Evolutionary conservation across 2,329 filamentous ascomycete species (phyloP), one percentile per base, ranked within the genome.

Genomic region (Xylariaceae sp.): DNA sequence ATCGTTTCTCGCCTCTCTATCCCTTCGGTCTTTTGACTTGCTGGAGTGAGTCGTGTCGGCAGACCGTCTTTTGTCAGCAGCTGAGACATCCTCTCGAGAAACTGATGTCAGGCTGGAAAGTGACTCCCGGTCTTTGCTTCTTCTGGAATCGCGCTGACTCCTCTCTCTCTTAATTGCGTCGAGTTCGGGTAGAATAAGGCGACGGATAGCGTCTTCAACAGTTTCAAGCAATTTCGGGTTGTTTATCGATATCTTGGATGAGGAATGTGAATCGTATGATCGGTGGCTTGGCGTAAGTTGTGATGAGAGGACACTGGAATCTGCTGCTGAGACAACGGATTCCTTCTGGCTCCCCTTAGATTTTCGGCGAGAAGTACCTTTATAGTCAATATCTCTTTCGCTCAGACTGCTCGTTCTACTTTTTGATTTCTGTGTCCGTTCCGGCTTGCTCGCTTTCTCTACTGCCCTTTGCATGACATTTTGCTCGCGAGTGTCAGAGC

Each of bases 111-210:
- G 74, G 23, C 76, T 80, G 2, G 77, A 82, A 37, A 76, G 61
- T 23, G 87, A 91, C 47, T 83, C 84, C 44, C 80, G 80, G 37
- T 62, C 55, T 45, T 60, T 63, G 23, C 38, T 51, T 12, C 47
- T 49, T 20, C 55, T 80, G 57, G 82, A 85, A 53, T 85, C 78
- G 52, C 85, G 82, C 53, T 85, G 85, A 64, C 88, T 91, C 64
- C 92, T 87, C 61, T 95, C 90, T 58, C 91, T 83, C 66, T 95
- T 96, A 44, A 98, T 73, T 8, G 90, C 88, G 57, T 89, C 92
- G 36, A 98, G 75, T 66, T 98, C 92, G 0, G 93, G 93, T 3
- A 98, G 70, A 42, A 96, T 95, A 40, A 95, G 75, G 39, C 90
- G 80, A 52, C 89, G 84, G 60, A 96, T 95, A 12, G 90, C 90